A percentile compares a stretch with the other conserved stretches of the same genome.
phyloP scores from a whole-genome alignment of 2,329 filamentous ascomycete genomes.

The Monosporascus sp. region DNA sequence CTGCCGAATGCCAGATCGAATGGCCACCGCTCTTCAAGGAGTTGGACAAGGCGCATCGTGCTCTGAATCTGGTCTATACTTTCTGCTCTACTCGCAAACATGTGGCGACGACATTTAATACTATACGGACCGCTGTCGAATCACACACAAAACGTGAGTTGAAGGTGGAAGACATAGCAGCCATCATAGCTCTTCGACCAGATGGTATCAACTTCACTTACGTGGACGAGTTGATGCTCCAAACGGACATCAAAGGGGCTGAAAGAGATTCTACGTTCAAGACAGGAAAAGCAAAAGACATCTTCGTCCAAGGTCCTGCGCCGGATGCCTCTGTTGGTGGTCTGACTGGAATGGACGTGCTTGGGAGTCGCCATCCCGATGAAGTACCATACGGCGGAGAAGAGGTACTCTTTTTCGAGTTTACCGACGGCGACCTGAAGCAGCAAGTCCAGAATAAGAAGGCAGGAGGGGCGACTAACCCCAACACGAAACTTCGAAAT shows the following conservation, averaged over 20 bases:
- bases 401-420: constrained; percentile 86
- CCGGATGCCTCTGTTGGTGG: constrained; percentile 55
- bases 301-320: constrained; percentile 43
- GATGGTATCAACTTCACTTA: constrained; percentile 77
- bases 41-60: constrained; percentile 72
- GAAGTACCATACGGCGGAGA: constrained; percentile 35
- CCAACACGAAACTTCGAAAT: constrained; percentile 62
- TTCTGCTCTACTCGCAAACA: constrained; percentile 94
- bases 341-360: constrained; percentile 42
- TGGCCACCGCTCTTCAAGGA: constrained; percentile 75
- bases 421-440: constrained; percentile 85
- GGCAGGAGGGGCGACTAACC: constrained; percentile 66
- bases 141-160: constrained; percentile 70
- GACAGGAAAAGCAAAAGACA: constrained; percentile 46
- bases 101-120: constrained; percentile 85
- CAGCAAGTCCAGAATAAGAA: constrained; percentile 67
- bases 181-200: constrained; percentile 73
- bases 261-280: constrained; percentile 61
- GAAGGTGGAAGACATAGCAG: constrained; percentile 71
- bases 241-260: constrained; percentile 70
- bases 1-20: constrained; percentile 32
- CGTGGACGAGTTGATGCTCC: constrained; percentile 77
- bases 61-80: constrained; percentile 87
- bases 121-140: constrained; percentile 79
- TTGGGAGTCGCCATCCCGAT: constrained; percentile 30